phyloP scores from a whole-genome alignment of 768 basidiomycete species.

The Guyanaporus albipodus region DNA sequence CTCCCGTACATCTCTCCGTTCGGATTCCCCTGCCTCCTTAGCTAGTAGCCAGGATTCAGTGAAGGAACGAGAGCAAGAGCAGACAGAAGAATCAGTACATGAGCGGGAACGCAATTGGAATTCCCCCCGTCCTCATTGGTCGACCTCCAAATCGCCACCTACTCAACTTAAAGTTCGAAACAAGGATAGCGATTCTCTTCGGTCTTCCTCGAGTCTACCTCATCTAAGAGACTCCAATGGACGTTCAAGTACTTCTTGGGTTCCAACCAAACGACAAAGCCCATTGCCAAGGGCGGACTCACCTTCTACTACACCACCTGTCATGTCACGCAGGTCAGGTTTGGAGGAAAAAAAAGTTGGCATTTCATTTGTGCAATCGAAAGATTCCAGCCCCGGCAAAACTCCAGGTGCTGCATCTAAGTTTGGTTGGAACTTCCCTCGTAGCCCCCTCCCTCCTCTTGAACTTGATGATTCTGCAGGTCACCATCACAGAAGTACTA shows the following conservation, averaged over 20 bases:
- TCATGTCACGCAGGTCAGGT: background rate
- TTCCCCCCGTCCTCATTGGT: conserved; percentile 59
- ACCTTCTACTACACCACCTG: background rate
- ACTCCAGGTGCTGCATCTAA: conserved; percentile 24
- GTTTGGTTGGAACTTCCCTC: conserved; percentile 41
- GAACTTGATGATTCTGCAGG: conserved; percentile 31
- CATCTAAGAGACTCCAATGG: conserved; percentile 6
- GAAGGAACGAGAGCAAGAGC: conserved; percentile 30
- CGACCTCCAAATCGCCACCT: conserved; percentile 22
- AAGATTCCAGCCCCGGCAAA: conserved; percentile 12
- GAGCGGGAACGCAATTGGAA: conserved; percentile 70
- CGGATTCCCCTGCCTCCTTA: conserved; percentile 43
- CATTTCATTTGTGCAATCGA: background rate
- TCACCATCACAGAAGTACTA: conserved; percentile 15
- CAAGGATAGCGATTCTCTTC: conserved; percentile 10
- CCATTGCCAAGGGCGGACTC: background rate
- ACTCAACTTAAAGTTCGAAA: conserved; percentile 1
- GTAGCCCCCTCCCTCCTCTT: conserved; percentile 38
- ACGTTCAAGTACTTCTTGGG: conserved; percentile 4
- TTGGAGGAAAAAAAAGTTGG: background rate
- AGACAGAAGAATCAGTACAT: conserved; percentile 37
- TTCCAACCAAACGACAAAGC: conserved; percentile 1
- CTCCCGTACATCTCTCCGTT: conserved; percentile 32
- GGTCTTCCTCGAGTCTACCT: conserved; percentile 19
- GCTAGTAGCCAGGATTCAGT: conserved; percentile 33